A percentile compares a stretch with the other conserved stretches of the same genome.
phyloP scores from a whole-genome alignment of 805 yeast species.

The Monosporozyma servazzii region DNA sequence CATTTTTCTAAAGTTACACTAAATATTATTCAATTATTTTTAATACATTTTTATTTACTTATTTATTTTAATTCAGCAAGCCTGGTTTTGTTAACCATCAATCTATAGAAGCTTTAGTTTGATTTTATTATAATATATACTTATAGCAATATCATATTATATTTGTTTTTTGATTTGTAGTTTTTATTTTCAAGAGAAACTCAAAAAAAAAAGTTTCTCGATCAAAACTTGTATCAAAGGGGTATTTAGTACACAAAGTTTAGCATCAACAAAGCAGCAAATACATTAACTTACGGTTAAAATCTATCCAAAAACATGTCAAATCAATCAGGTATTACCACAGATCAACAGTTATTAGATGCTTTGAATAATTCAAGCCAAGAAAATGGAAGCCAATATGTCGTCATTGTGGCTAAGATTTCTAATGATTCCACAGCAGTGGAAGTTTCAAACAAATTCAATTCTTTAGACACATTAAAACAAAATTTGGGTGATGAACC shows the following conservation, averaged over 20 bases:
- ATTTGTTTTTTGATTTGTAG: background rate
- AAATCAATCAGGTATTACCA: slow-evolving; percentile 52
- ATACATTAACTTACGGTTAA: too few species aligned
- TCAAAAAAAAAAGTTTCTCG: background rate
- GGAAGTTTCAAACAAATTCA: slow-evolving; percentile 8
- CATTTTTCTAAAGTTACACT: background rate
- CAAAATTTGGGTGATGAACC: slow-evolving; percentile 34
- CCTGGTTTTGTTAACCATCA: background rate
- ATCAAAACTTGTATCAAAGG: background rate
- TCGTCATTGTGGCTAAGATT: slow-evolving; percentile 18
- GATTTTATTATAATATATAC: background rate
- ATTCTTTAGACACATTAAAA: slow-evolving; percentile 36
- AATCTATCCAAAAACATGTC: slow-evolving; percentile 40
- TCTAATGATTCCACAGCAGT: slow-evolving; percentile 20
- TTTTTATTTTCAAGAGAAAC: background rate
- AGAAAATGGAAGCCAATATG: slow-evolving; percentile 2
- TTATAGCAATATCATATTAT: background rate
- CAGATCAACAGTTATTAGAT: slow-evolving; percentile 21
- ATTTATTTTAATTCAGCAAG: background rate
- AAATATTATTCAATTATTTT: background rate
- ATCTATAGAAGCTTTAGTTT: background rate
- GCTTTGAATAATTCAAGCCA: slow-evolving; percentile 7
- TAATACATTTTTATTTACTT: background rate
- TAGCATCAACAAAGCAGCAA: background rate
- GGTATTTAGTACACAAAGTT: background rate